Evolutionary conservation across 495 filamentous ascomycete genomes (phyloP).

Genomic region (Halenospora varia): DNA sequence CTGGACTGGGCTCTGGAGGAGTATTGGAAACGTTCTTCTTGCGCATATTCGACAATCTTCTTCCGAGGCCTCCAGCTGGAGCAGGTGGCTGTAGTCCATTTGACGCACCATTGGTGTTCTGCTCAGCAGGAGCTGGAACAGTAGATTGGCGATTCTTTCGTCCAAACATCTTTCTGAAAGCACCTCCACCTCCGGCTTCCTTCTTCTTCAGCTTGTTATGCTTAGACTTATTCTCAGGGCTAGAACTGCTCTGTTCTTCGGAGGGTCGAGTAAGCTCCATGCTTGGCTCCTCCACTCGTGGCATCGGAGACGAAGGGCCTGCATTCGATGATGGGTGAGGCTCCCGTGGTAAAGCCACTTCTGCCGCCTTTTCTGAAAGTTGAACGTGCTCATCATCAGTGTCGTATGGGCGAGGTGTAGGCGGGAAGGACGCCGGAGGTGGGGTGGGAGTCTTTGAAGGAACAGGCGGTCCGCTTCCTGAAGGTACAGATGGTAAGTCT

Average conservation of each 20-base stretch:
- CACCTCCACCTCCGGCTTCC: constrained; percentile 29
- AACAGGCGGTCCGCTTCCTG: constrained; percentile 8
- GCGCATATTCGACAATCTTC: constrained; percentile 20
- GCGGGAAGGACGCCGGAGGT: constrained; percentile 16
- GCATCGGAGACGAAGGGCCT: constrained; percentile 1
- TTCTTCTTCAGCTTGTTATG: constrained; percentile 54
- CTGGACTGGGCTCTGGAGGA: constrained; percentile 1
- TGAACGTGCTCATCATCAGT: constrained; percentile 10
- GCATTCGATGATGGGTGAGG: constrained; percentile 16
- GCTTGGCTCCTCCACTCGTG: constrained; percentile 1
- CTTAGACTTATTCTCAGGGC: constrained; percentile 41
- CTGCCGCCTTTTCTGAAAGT: constrained; percentile 20
- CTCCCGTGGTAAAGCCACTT: constrained; percentile 16
- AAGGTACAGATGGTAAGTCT: constrained; percentile 20
- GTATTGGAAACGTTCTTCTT: constrained; percentile 18
- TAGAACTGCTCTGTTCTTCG: constrained; percentile 37
- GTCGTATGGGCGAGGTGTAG: constrained; percentile 15
- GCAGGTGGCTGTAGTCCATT: constrained; percentile 4
- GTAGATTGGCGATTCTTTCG: constrained; percentile 51
- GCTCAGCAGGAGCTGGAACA: constrained; percentile 42
- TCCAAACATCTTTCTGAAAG: constrained; percentile 61
- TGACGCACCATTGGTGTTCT: constrained; percentile 29
- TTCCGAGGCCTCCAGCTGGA: constrained; percentile 11
- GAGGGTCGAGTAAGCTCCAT: constrained; percentile 30
- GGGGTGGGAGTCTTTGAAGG: constrained; percentile 15